Evolutionary conservation across 2,329 filamentous ascomycete genomes (phyloP).

Genomic region (Chalaropsis ovoidea): DNA sequence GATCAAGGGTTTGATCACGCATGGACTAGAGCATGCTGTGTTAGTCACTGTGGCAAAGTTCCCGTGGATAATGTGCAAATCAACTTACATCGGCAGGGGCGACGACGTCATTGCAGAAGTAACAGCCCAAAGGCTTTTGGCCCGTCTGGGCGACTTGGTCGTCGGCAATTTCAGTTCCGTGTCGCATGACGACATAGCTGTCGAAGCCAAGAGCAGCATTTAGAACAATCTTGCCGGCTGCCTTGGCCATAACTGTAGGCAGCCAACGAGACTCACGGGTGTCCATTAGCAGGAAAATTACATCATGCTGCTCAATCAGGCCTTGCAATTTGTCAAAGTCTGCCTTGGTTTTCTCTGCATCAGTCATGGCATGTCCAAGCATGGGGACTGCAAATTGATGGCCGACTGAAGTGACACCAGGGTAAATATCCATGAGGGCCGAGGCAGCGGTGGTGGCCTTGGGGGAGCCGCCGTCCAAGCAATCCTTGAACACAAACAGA

Average conservation of each 20-base stretch:
- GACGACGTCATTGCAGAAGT: slow-evolving; percentile 97
- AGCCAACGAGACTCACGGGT: slow-evolving; percentile 91
- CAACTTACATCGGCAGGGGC: slow-evolving; percentile 76
- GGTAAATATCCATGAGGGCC: slow-evolving; percentile 75
- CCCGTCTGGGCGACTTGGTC: slow-evolving; percentile 48
- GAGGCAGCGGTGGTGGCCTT: slow-evolving; percentile 77
- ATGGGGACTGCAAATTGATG: slow-evolving; percentile 83
- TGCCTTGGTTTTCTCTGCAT: slow-evolving; percentile 49
- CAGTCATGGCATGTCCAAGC: slow-evolving; percentile 78
- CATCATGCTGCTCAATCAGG: slow-evolving; percentile 78
- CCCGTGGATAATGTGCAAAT: slow-evolving; percentile 17
- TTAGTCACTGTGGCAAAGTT: slow-evolving; percentile 27
- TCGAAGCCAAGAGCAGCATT: slow-evolving; percentile 95
- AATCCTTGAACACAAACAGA: slow-evolving; percentile 83
- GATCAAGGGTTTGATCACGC: slow-evolving; percentile 89
- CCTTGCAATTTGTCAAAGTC: slow-evolving; percentile 67
- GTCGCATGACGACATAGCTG: slow-evolving; percentile 93
- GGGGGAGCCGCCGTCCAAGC: slow-evolving; percentile 67
- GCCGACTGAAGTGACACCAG: slow-evolving; percentile 72
- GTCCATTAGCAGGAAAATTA: slow-evolving; percentile 93
- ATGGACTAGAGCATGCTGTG: slow-evolving; percentile 53
- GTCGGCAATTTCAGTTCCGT: slow-evolving; percentile 55
- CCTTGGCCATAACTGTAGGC: slow-evolving; percentile 91
- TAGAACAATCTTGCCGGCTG: slow-evolving; percentile 85
- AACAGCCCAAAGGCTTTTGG: slow-evolving; percentile 73